Evolutionary conservation across 495 filamentous ascomycete genomes (phyloP).

Genomic region (Xylaria nigripes): DNA sequence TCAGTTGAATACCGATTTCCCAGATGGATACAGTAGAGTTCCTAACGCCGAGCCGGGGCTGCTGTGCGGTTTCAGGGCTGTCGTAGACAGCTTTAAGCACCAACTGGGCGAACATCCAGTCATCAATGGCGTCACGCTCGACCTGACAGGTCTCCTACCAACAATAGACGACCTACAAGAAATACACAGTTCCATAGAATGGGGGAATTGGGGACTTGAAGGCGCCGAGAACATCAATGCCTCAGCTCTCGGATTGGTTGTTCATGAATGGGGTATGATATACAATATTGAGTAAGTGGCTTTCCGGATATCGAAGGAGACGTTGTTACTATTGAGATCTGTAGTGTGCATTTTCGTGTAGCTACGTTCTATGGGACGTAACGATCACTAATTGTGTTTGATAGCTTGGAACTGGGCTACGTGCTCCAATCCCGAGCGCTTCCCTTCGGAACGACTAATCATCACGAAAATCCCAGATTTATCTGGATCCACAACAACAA

Average conservation of each 20-base stretch:
- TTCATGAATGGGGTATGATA: neutral
- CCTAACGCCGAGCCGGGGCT: neutral
- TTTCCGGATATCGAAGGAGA: neutral
- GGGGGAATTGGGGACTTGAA: neutral
- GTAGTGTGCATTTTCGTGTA: no score
- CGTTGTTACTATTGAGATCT: no score
- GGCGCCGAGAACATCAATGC: neutral
- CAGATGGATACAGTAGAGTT: neutral
- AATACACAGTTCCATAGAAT: neutral
- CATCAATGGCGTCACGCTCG: neutral
- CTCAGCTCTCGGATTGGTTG: neutral
- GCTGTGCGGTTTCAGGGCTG: neutral
- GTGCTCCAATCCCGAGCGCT: neutral
- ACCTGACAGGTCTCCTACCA: neutral
- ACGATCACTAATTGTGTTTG: neutral
- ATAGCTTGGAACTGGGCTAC: conserved; percentile 1
- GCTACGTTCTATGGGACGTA: no score
- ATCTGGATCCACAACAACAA: conserved; percentile 7
- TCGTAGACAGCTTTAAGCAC: neutral
- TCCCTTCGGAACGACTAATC: no score
- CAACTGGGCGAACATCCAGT: neutral
- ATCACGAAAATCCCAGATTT: neutral
- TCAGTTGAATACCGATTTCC: neutral
- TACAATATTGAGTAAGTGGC: neutral
- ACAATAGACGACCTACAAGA: neutral